Base-by-base conservation (phyloP, 1,139 yeast genomes). In the Debaryomyces robertsiae region DNA sequence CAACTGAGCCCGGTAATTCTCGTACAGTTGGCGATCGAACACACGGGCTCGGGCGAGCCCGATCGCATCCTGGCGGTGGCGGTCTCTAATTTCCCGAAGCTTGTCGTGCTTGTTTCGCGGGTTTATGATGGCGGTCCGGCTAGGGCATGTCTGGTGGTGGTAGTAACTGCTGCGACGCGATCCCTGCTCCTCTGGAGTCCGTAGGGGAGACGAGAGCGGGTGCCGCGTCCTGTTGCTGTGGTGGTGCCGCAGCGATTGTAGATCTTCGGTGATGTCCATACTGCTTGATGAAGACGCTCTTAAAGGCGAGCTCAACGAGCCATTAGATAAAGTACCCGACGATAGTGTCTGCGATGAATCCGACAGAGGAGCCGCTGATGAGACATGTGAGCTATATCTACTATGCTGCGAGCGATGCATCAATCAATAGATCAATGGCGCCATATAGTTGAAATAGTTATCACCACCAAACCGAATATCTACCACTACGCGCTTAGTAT, bases 71-170 rank as follows among this genome's bases (percentile, higher is more conserved):
- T 59, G 55, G 18, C 63, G 53, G 31, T 61, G 58, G 22, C 60
- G 55, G 32, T 60, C 61, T 28, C 76, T 53, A 17, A 58, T 58
- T 36, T 60, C 60, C 38, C 52, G 53, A 31, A 65, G 36, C 34
- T 58, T 58, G 34, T 52, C 55, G 40, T 58, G 65, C 43, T 64
- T 66, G 46, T 63, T 63, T 30, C 61, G 54, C 31, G 41, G 41
- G 43, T 60, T 64, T 33, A 54, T 41, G 6, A 44, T 36, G 15
- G 32, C 30, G 3, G 41, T 35, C 10, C 46, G 30, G 14, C 40
- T 18, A 3, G 23, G 30, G 23, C 22, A 30, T 11, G 27, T 24
- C 9, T 30, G 18, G 23, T 41, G 33, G 15, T 32, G 41, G 19
- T 40, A 36, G 9, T 29, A 22, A 4, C 36, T 23, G 4, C 40